phyloP scores from a whole-genome alignment of 306 rosid genomes.

The Pyrus bretschneideri region DNA sequence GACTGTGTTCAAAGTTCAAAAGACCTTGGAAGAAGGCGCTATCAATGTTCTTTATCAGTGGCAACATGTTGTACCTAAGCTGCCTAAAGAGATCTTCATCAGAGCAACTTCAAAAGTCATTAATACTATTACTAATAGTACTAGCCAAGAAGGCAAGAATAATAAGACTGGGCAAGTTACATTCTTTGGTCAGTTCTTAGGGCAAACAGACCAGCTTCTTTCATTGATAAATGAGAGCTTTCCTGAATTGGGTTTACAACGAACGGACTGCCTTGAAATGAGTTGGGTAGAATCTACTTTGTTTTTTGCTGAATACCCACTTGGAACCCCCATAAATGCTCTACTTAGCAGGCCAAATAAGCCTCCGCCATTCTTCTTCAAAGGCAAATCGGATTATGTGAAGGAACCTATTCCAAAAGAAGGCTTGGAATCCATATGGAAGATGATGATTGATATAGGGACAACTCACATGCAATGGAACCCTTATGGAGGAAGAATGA shows the following conservation, averaged over 20 bases:
- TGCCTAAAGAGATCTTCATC: constrained; percentile 13
- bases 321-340: not conserved
- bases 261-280: constrained; percentile 3
- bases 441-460: not conserved
- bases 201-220: not conserved
- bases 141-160: not conserved
- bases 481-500: constrained; percentile 28
- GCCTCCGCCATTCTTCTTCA: not conserved
- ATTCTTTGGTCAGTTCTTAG: not conserved
- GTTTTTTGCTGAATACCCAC: not conserved
- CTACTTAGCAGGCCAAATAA: not conserved
- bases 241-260: not conserved
- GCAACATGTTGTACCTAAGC: constrained; percentile 17
- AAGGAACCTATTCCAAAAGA: constrained; percentile 13
- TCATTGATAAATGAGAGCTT: not conserved
- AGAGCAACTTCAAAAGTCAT: not conserved
- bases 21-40: constrained; percentile 11
- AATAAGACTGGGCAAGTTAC: not conserved
- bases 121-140: not conserved
- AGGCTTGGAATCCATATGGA: not conserved
- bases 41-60: constrained; percentile 2
- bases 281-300: constrained; percentile 11
- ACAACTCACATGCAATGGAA: not conserved
- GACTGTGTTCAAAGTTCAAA: constrained; percentile 13
- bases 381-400: constrained; percentile 7